phyloP scores from a whole-genome alignment of 2,329 filamentous ascomycete genomes.

The Diaporthe citrichinensis region DNA sequence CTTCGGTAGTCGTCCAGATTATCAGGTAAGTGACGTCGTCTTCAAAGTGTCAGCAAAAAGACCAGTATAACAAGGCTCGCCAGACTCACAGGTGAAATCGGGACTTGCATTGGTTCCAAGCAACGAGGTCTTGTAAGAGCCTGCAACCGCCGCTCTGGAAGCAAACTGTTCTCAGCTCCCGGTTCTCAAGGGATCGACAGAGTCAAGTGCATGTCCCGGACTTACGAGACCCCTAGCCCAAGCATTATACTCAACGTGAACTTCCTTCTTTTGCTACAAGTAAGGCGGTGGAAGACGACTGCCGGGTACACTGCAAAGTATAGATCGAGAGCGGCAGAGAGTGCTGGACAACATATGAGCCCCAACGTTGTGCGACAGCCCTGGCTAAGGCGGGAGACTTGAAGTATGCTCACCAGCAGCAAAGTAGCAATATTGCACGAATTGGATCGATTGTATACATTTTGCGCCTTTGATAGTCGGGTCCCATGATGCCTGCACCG shows the following conservation, averaged over 20 bases:
- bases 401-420: constrained; percentile 12
- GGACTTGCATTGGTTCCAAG: constrained; percentile 14
- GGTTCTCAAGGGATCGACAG: background rate
- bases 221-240: constrained; percentile 10
- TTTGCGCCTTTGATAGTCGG: background rate
- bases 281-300: constrained; percentile 10
- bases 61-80: background rate
- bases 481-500: constrained; percentile 1
- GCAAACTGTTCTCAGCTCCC: background rate
- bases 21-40: background rate
- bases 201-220: background rate
- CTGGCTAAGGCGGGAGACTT: too few species aligned
- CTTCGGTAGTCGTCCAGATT: constrained; percentile 8
- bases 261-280: constrained; percentile 12
- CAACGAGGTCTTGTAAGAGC: constrained; percentile 7
- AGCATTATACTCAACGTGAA: constrained; percentile 25
- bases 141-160: constrained; percentile 20
- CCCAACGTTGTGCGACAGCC: background rate
- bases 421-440: constrained; percentile 12
- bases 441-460: constrained; percentile 18
- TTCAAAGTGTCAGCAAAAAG: background rate
- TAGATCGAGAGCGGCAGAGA: constrained; percentile 27
- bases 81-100: constrained; percentile 2
- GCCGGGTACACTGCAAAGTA: constrained; percentile 23
- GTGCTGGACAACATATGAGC: background rate